phyloP scores from a whole-genome alignment of 1,139 yeast species.

The Geotrichum restrictum region DNA sequence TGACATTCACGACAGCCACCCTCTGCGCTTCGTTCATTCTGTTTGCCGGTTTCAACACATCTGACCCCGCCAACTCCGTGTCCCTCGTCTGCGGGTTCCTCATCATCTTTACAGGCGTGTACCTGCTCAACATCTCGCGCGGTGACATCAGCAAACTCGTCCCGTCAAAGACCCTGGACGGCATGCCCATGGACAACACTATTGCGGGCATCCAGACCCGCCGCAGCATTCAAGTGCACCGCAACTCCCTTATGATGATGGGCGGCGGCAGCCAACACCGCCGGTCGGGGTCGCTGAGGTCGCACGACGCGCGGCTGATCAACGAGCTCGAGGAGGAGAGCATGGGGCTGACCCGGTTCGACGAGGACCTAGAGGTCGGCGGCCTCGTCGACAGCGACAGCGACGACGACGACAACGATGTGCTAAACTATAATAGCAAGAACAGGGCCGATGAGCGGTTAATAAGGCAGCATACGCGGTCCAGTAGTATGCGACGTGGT shows the following conservation, averaged over 20 bases:
- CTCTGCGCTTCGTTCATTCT: conserved; percentile 80
- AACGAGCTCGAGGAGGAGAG: conserved; percentile 36
- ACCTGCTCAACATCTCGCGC: conserved; percentile 71
- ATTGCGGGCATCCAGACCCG: conserved; percentile 76
- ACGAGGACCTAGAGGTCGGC: conserved; percentile 27
- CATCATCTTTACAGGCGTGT: conserved; percentile 84
- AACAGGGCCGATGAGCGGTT: conserved; percentile 6
- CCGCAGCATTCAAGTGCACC: conserved; percentile 46
- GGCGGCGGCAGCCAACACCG: conserved; percentile 34
- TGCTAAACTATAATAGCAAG: conserved; percentile 4
- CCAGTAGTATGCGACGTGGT: conserved; percentile 3
- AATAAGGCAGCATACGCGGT: conserved; percentile 6
- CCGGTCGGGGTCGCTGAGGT: conserved; percentile 35
- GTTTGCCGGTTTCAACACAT: conserved; percentile 82
- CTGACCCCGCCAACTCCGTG: conserved; percentile 73
- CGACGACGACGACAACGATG: conserved; percentile 20
- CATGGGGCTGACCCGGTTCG: conserved; percentile 37
- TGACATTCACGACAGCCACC: conserved; percentile 86
- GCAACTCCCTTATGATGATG: conserved; percentile 40
- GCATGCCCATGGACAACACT: conserved; percentile 80
- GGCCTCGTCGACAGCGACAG: no score
- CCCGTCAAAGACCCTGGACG: conserved; percentile 60
- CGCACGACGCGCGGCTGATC: conserved; percentile 32
- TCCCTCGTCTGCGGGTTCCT: conserved; percentile 85
- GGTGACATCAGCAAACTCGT: conserved; percentile 49